Base-by-base conservation (phyloP, 2,329 filamentous ascomycete genomes). In the Scopulariopsis brevicaulis region DNA sequence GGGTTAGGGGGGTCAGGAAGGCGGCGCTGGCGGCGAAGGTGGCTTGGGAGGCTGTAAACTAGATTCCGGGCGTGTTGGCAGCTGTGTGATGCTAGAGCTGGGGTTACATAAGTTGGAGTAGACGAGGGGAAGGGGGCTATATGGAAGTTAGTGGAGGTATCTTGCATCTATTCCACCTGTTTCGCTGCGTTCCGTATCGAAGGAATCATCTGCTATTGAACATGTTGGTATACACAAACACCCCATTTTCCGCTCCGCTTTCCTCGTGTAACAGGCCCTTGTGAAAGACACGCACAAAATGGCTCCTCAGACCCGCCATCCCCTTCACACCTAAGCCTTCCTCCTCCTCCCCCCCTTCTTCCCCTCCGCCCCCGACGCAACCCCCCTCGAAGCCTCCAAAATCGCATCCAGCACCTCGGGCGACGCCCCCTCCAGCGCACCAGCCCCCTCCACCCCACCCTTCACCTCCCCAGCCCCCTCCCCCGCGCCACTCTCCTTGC, bases 351-450 rank as follows among this genome's bases (percentile, higher is more conserved):
- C 54, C 18, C 32, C 37, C 48, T 53, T 57, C 34, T 50, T 50
- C 28, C 14, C 56, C 22, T 50, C 32, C 24, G 51, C 34, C 25
- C 54, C 53, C 6, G 51, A 43, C 4, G n/a, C 40, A 28, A 64
- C 64, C 1, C 67, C 65, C n/a, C 43, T 48, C 25, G 68, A 69
- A 14, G 71, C 70, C 6, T 73, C 71, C 22, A 77, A 64, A 56
- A 78, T 64, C 12, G 77, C 77, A 59, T 79, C 75, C 59, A 84
- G 68, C 53, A 82, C 70, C 46, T 77, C 76, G 1, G 78, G 67
- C 55, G 73, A 72, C 32, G 72, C 70, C 34, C 72, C 68, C 8
- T 73, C 61, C 40, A 74, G 64, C 55, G 72, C 67, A 6, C 71
- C 28, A 32, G 28, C 4, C 4, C 4, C 28, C 28, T 32, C 28